Base-by-base conservation (phyloP, 2,329 filamentous ascomycete genomes). In the Beauveria rudraprayagi region DNA sequence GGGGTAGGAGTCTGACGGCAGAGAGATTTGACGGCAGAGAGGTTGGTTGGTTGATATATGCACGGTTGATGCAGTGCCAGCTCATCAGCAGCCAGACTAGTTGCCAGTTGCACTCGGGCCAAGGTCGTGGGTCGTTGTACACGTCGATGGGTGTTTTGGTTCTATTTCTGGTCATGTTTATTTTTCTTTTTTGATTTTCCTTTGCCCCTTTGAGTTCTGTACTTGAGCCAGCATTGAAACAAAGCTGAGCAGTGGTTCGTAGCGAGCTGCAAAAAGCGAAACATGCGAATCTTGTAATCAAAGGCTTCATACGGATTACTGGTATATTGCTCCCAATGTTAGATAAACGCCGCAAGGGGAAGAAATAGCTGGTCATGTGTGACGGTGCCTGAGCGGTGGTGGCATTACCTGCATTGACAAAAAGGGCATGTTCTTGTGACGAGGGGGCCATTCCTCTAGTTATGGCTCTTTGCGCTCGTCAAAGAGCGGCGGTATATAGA, bases 21-120 rank as follows among this genome's bases (percentile, higher is more conserved):
- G 34, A 37, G 34, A 37, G 34, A 37, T 37, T 37, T 37, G 34
- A 37, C 11, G 34, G 34, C 34, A 16, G 34, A 37, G 34, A 37
- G 14, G 34, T 14, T 46, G n/a, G 19, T 46, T 24, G 44, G 22
- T 47, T 19, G 10, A 47, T 34, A 44, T 22, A 44, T 60, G 56
- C 56, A 60, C 47, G 56, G 48, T 60, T 60, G 46, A 44, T 60
- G 56, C 48, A 60, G 56, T 60, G 56, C 56, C 56, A 60, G 37
- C 56, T 52, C 47, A 60, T 22, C 44, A 50, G 9, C 34, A 53
- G 30, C 51, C 11, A 19, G 30, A 56, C 54, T 40, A 48, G 19
- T 37, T 17, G 19, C 17, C 17, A 9, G 16, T 51, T n/a, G 44
- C 34, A 37, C 34, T 59, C 37, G 47, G 46, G 56, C 37, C 7